Evolutionary conservation across 2,329 filamentous ascomycete species (phyloP).

Genomic region (Boeremia exigua): DNA sequence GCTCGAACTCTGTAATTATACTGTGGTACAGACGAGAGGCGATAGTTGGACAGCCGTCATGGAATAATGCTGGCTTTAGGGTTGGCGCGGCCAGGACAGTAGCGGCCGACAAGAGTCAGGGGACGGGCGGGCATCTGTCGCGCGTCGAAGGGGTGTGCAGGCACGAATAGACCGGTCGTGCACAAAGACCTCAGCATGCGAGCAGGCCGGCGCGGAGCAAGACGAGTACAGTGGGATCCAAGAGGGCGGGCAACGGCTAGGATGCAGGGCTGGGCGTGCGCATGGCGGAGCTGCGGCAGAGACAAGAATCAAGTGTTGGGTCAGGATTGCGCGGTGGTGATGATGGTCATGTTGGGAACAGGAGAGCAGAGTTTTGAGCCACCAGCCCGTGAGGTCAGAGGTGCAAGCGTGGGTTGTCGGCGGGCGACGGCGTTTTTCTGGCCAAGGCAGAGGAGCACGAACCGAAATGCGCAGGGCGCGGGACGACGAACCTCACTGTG

Average conservation of each 20-base stretch:
- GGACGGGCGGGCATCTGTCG: constrained; percentile 40
- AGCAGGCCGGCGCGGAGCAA: constrained; percentile 14
- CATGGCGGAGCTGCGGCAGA: constrained; percentile 30
- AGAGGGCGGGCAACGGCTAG: constrained; percentile 13
- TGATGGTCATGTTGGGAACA: constrained; percentile 14
- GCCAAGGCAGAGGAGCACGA: constrained; percentile 14
- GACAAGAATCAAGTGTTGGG: constrained; percentile 1
- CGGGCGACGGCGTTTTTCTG: constrained; percentile 7
- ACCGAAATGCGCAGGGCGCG: constrained; percentile 11
- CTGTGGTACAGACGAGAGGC: constrained; percentile 24
- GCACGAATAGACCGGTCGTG: constrained; percentile 17
- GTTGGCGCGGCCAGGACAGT: constrained; percentile 33
- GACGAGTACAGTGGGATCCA: constrained; percentile 4
- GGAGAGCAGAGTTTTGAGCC: constrained; percentile 21
- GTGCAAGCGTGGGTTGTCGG: constrained; percentile 3
- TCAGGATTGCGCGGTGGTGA: constrained; percentile 18
- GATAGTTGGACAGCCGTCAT: constrained; percentile 30
- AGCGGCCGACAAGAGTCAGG: constrained; percentile 38
- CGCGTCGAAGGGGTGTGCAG: constrained; percentile 28
- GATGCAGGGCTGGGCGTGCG: constrained; percentile 11
- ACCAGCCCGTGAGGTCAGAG: constrained; percentile 12
- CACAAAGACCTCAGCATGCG: constrained; percentile 14
- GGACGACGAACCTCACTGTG: constrained; percentile 4
- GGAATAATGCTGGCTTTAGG: constrained; percentile 26
- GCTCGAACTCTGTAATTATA: constrained; percentile 34